Conservation (phyloP, 345 rosid genomes). For the Salix exigua region DNA sequence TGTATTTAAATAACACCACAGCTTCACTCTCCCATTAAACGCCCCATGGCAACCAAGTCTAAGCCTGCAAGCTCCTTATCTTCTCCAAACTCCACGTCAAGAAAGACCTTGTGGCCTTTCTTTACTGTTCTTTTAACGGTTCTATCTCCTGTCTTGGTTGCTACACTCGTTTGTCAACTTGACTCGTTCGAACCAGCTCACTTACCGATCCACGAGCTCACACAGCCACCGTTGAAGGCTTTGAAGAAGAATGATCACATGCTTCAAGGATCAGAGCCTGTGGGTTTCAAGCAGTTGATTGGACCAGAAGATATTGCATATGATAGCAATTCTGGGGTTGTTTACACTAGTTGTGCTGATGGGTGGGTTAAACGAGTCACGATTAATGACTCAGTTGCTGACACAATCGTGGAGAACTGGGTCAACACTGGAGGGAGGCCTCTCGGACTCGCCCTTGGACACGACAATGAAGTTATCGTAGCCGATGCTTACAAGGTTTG, state of each 20-base stretch:
- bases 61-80: no score
- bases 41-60: no score
- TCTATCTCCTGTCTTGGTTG: constrained; percentile 28
- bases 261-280: constrained; percentile 42
- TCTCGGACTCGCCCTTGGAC: constrained; percentile 61
- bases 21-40: no score
- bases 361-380: constrained; percentile 80
- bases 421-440: constrained; percentile 81
- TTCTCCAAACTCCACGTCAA: neutral
- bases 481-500: constrained; percentile 70
- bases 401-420: constrained; percentile 47
- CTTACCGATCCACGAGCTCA: constrained; percentile 38
- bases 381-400: constrained; percentile 39
- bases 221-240: constrained; percentile 16
- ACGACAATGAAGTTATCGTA: constrained; percentile 41
- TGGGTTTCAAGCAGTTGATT: constrained; percentile 41
- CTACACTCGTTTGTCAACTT: constrained; percentile 37
- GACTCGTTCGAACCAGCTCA: constrained; percentile 53
- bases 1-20: no score
- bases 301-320: constrained; percentile 66
- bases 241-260: constrained; percentile 23
- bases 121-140: neutral
- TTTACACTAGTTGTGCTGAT: constrained; percentile 60
- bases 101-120: neutral
- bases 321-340: constrained; percentile 29